A percentile compares a stretch with the other conserved stretches of the same genome.
Evolutionary conservation across 371 early-diverging fungal genomes (phyloP).

Genomic region (Phascolomyces articulosus): DNA sequence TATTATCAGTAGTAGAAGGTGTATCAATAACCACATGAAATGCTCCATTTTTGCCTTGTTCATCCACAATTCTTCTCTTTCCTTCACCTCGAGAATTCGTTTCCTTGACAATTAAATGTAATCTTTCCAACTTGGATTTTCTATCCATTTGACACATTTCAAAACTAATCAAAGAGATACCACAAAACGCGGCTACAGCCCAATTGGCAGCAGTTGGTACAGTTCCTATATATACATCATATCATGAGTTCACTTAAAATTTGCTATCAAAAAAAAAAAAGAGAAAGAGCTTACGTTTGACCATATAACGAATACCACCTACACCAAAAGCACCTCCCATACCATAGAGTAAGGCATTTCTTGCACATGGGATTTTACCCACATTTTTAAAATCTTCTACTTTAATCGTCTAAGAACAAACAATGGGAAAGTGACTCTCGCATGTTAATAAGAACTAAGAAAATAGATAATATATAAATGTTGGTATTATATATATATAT

Average conservation of each 20-base stretch:
- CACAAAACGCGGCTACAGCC: conserved; percentile 53
- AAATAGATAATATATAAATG: too few relatives aligned
- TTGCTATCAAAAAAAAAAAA: too few relatives aligned
- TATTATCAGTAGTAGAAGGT: conserved; percentile 7
- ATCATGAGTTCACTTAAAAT: background rate
- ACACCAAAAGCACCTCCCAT: conserved; percentile 47
- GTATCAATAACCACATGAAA: conserved; percentile 44
- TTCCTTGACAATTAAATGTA: conserved; percentile 45
- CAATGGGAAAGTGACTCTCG: too few relatives aligned
- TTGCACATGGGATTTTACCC: conserved; percentile 52
- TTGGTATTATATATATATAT: too few relatives aligned
- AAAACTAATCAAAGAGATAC: conserved; percentile 41
- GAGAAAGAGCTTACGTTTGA: conserved; percentile 43
- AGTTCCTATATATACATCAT: conserved; percentile 10
- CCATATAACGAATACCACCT: conserved; percentile 41
- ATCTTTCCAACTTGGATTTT: conserved; percentile 37
- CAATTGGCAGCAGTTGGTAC: conserved; percentile 49
- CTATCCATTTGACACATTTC: conserved; percentile 52
- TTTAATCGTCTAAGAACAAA: conserved; percentile 55
- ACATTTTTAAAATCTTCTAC: conserved; percentile 50
- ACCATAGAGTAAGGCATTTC: conserved; percentile 50
- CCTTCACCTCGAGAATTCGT: conserved; percentile 34
- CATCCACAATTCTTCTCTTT: conserved; percentile 27
- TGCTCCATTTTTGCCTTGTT: conserved; percentile 37
- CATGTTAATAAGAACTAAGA: too few relatives aligned